Evolutionary conservation across 2,329 filamentous ascomycete genomes (phyloP), one percentile per base, ranked within the genome.

Genomic region (Lasiodiplodia sp.): DNA sequence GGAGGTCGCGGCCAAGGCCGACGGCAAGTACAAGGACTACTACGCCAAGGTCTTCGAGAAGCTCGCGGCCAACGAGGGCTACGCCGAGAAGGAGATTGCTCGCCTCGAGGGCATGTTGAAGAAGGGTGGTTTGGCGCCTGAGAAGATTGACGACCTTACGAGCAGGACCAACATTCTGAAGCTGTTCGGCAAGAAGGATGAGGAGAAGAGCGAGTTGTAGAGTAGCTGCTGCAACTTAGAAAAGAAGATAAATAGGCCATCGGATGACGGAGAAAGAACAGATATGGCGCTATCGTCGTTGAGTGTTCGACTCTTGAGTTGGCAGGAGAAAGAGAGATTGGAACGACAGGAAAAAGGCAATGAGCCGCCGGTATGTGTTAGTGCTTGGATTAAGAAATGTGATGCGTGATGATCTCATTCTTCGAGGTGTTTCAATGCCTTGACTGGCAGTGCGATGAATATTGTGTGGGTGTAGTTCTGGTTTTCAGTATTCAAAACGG

Each of bases 31-130:
- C 78, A 93, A 93, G 57, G 87, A 94, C 82, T 99, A 99, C 88
- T 98, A 99, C 81, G 86, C 96, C 79, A 93, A 92, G 79, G 94
- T 97, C 67, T 91, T 96, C 70, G 88, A 92, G 79, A 98, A 97
- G 89, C 84, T 96, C 72, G 86, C 84, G 78, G 86, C 90, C 80
- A 96, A 91, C 83, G 86, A 91, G 70, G 90, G 85, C 65, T 97
- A 93, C 77, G 93, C 90, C 60, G 84, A 88, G 78, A 98, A 97
- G 89, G 95, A 98, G 86, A 85, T 94, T 71, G 86, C 89, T 70
- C 88, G 95, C 72, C 86, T 98, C 71, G 87, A 93, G 74, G 89
- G 91, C 73, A 87, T 98, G 73, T 83, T 97, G 71, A 87, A 88
- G 82, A 97, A 97, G 88, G 93, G 94, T 71, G 93, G 92, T 70